Base-by-base conservation (phyloP, 208 protist species). In the Acanthamoeba polyphaga region DNA sequence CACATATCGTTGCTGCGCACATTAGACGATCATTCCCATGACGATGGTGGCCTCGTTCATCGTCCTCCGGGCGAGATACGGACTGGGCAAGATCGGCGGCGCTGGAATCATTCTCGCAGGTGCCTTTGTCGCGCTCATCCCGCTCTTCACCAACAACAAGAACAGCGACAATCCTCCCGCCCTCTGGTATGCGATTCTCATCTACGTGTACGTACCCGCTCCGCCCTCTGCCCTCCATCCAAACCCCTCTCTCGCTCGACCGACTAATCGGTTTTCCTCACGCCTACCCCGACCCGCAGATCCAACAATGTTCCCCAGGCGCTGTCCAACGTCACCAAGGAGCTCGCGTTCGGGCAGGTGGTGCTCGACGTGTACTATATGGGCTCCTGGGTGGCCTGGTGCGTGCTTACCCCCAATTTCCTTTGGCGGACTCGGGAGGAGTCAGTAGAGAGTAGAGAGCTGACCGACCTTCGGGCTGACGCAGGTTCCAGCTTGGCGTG, bases 291-390 rank as follows among this genome's bases (percentile, higher is more conserved):
- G 24, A 68, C 62, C n/a, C 24, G 74, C 76, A 88, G 80, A 7
- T 58, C 80, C 27, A 88, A 88, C 34, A 88, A 88, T 49, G 17
- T 88, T 24, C 80, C 80, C 3, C 80, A 88, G 80, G 80, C 80
- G 51, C 80, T 88, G 29, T 88, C 80, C 51, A 88, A 88, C 51
- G 80, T 88, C 3, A 88, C 80, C 49, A 88, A 88, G 80, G 80
- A 88, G 29, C 53, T 88, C 13, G 80, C 80, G 32, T 88, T 88
- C 32, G 80, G 80, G 5, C 80, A 88, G 53, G 80, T 88, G 49
- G 80, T 88, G 80, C 80, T 88, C 51, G 80, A 88, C 80, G 80
- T 88, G 13, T 88, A 88, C 80, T 88, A 88, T 51, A 88, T 88
- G 80, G 80, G 80, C 29, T 88, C 80, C 29, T 88, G 80, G 80